Base-by-base conservation (phyloP, 2,329 filamentous ascomycete species). In the Triangularia verruculosa region DNA sequence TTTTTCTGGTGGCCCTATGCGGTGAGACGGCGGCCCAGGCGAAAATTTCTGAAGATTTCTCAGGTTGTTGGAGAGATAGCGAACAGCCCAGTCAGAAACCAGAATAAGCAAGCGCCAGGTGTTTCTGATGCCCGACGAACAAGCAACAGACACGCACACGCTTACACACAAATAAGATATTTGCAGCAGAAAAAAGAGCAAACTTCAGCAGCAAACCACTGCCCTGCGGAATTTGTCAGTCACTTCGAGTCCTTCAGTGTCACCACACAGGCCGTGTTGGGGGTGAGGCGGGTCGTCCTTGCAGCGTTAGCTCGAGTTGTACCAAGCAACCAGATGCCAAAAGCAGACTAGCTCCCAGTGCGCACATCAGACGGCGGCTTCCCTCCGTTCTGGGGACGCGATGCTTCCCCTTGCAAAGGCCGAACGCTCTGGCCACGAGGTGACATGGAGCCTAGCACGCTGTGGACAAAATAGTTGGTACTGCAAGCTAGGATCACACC, bases 241-340 rank as follows among this genome's bases (percentile, higher is more conserved):
- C 39, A 6, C 39, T 47, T 20, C 39, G 6, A 47, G 39, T 47
- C 39, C 39, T 22, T 22, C 39, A 47, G 39, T 47, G 39, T 47
- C 39, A 47, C 39, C 39, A 47, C 39, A 47, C 39, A 47, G 59
- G 59, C 30, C 51, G 51, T 61, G 51, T 54, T 61, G 58, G 59
- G 60, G 57, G 55, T 60, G 57, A 54, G 57, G 24, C 24, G 61
- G 60, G 61, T 57, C 32, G 54, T 27, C 53, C 62, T 59, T 59
- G 55, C 62, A 61, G 47, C 58, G 60, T 52, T 59, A 61, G 65
- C 54, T 56, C 32, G 59, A 57, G 61, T 67, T 64, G 27, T 22
- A 61, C 57, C 59, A 64, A 64, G 66, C 61, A 52, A 64, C 58
- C 30, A 52, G n/a, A 39, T 47, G 34, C 61, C 57, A 39, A 62